Conservation (phyloP, 2,329 filamentous ascomycete genomes). For the Didymella arachidicola region DNA sequence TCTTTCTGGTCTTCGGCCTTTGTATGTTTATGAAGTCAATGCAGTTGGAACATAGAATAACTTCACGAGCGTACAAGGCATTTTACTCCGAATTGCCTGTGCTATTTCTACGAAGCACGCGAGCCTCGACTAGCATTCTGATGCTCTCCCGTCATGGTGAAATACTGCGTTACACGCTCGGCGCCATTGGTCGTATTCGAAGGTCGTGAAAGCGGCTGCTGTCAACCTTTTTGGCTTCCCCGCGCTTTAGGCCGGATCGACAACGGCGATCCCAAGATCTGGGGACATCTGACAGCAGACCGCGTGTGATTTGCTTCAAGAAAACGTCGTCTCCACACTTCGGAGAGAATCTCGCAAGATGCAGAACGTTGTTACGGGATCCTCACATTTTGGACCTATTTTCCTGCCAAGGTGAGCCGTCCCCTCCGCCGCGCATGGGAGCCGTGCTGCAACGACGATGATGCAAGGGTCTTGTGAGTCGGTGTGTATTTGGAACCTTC, state of each 20-base stretch:
- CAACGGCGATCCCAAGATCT: constrained; percentile 12
- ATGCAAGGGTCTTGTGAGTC: constrained; percentile 11
- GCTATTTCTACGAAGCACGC: constrained; percentile 11
- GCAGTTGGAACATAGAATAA: neutral
- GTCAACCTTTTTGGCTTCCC: constrained; percentile 11
- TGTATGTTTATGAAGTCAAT: neutral
- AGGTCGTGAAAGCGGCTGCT: constrained; percentile 13
- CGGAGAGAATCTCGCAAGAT: constrained; percentile 18
- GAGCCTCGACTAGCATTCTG: neutral
- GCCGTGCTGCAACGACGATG: constrained; percentile 4
- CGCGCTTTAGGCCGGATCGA: constrained; percentile 16
- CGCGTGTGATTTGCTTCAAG: constrained; percentile 5
- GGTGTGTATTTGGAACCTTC: neutral
- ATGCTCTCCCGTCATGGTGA: constrained; percentile 19
- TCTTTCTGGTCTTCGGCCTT: neutral
- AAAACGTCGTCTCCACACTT: constrained; percentile 5
- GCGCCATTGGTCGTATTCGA: constrained; percentile 15
- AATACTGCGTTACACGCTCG: constrained; percentile 5
- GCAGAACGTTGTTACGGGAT: neutral
- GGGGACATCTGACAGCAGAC: constrained; percentile 5
- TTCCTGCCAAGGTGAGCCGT: neutral
- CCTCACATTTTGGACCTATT: neutral
- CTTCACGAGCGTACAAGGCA: neutral
- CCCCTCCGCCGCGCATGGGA: constrained; percentile 2
- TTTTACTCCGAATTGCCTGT: neutral